These are phyloP conservation scores for Rhodotorula taiwanensis DNA, from an alignment of 768 basidiomycete species.

Conservation along the genomic window DNA sequence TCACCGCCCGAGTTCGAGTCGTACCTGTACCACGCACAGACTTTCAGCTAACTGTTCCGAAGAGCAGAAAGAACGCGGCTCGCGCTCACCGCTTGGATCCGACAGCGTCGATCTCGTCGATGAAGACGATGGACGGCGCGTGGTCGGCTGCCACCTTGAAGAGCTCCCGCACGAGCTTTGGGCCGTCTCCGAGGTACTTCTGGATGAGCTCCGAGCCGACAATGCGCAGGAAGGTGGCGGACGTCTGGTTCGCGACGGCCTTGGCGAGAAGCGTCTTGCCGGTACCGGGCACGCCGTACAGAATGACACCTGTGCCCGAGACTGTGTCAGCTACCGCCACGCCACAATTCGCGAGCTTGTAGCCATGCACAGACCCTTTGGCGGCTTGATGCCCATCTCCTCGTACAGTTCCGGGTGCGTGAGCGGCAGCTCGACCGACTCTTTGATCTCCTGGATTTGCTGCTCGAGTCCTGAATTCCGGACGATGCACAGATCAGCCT, in stretches of 20 bases:
- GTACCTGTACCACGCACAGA: slow-evolving; percentile 54
- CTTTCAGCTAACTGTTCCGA: background rate
- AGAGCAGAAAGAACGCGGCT: slow-evolving; percentile 39
- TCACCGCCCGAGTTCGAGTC: slow-evolving; percentile 98
- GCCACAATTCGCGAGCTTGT: background rate
- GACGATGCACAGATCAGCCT: too few species aligned
- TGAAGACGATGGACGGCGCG: slow-evolving; percentile 97
- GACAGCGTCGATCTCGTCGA: slow-evolving; percentile 97
- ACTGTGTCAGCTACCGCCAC: background rate
- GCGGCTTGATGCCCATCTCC: slow-evolving; percentile 99
- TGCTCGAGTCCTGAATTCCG: slow-evolving; percentile 71
- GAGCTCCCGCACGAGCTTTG: slow-evolving; percentile 92
- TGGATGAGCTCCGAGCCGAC: slow-evolving; percentile 98
- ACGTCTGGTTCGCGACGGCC: slow-evolving; percentile 96
- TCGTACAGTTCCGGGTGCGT: slow-evolving; percentile 98
- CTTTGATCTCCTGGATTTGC: slow-evolving; percentile 99
- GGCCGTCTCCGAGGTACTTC: slow-evolving; percentile 98
- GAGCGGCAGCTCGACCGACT: slow-evolving; percentile 94
- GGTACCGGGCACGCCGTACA: slow-evolving; percentile 96
- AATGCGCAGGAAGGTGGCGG: slow-evolving; percentile 92
- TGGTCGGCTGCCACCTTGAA: slow-evolving; percentile 97
- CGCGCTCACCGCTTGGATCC: slow-evolving; percentile 98
- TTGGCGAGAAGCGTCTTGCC: slow-evolving; percentile 97
- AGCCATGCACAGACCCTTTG: slow-evolving; percentile 55
- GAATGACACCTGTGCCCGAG: slow-evolving; percentile 61